Evolutionary conservation across 768 basidiomycete genomes (phyloP).

Genomic region (Russula sp.): DNA sequence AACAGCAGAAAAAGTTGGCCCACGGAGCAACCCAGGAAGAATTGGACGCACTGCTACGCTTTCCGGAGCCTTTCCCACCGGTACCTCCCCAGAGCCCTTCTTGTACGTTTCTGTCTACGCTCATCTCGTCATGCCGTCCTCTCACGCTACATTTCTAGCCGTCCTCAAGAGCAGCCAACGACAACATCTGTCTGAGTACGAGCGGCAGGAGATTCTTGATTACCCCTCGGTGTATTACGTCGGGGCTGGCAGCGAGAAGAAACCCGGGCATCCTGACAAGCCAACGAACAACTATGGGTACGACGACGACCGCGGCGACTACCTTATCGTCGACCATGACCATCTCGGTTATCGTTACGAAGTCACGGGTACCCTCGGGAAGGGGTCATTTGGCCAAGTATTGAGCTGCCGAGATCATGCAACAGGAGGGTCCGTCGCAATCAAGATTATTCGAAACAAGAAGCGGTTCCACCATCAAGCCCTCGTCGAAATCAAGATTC

Average conservation of each 20-base stretch:
- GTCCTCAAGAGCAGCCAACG: slow-evolving; percentile 60
- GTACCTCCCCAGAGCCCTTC: slow-evolving; percentile 57
- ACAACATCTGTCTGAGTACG: slow-evolving; percentile 77
- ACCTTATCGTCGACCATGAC: slow-evolving; percentile 82
- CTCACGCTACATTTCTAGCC: slow-evolving; percentile 35
- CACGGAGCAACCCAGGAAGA: slow-evolving; percentile 81
- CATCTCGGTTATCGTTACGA: slow-evolving; percentile 98
- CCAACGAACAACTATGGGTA: slow-evolving; percentile 88
- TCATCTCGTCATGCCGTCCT: not conserved
- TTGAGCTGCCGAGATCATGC: slow-evolving; percentile 92
- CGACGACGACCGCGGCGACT: slow-evolving; percentile 98
- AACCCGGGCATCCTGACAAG: slow-evolving; percentile 64
- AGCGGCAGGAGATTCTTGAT: slow-evolving; percentile 87
- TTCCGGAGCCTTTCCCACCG: slow-evolving; percentile 86
- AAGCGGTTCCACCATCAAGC: slow-evolving; percentile 99
- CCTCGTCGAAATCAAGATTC: slow-evolving; percentile 96
- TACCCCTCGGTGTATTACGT: slow-evolving; percentile 78
- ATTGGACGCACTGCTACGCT: slow-evolving; percentile 80
- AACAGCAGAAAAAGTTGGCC: slow-evolving; percentile 83
- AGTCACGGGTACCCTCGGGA: slow-evolving; percentile 85
- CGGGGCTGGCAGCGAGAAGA: slow-evolving; percentile 79
- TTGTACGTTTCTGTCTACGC: slow-evolving; percentile 42
- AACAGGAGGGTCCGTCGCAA: slow-evolving; percentile 92
- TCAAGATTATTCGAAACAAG: slow-evolving; percentile 99
- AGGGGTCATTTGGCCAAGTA: slow-evolving; percentile 98